Evolutionary conservation across 768 basidiomycete genomes (phyloP).

Genomic region (Mycena haematopus): DNA sequence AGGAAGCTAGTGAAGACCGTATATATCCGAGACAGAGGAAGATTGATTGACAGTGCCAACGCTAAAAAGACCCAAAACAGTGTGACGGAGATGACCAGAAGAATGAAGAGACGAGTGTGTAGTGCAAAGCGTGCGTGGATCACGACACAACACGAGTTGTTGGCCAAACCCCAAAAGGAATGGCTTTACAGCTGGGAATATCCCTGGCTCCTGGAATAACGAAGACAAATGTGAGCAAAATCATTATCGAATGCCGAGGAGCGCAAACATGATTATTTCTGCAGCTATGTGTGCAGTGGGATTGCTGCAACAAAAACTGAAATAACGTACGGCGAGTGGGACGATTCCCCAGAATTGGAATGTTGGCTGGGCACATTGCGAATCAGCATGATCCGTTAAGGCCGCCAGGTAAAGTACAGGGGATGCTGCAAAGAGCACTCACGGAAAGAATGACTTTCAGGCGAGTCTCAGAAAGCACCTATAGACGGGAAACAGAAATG

Average conservation of each 20-base stretch:
- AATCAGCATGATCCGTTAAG: conserved; percentile 23
- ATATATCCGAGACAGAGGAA: not conserved
- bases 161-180: conserved; percentile 31
- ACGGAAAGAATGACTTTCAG: conserved; percentile 8
- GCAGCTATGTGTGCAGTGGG: conserved; percentile 20
- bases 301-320: conserved; percentile 14
- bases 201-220: conserved; percentile 23
- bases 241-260: conserved; percentile 20
- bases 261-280: conserved; percentile 23
- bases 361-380: conserved; percentile 24
- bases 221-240: conserved; percentile 24
- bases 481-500: conserved; percentile 26
- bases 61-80: conserved; percentile 2
- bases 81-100: conserved; percentile 17
- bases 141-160: conserved; percentile 20
- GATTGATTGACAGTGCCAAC: conserved; percentile 21
- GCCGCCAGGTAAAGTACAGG: not conserved
- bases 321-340: conserved; percentile 23
- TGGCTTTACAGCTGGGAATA: conserved; percentile 19
- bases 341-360: conserved; percentile 18
- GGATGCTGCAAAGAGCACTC: conserved; percentile 4
- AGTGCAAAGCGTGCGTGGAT: conserved; percentile 17
- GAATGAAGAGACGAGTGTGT: conserved; percentile 20
- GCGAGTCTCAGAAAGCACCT: conserved; percentile 7
- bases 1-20: conserved; percentile 4